These are phyloP conservation scores for Brettanomyces anomalus DNA, from an alignment of 805 yeast genomes.

Conservation along the genomic window DNA sequence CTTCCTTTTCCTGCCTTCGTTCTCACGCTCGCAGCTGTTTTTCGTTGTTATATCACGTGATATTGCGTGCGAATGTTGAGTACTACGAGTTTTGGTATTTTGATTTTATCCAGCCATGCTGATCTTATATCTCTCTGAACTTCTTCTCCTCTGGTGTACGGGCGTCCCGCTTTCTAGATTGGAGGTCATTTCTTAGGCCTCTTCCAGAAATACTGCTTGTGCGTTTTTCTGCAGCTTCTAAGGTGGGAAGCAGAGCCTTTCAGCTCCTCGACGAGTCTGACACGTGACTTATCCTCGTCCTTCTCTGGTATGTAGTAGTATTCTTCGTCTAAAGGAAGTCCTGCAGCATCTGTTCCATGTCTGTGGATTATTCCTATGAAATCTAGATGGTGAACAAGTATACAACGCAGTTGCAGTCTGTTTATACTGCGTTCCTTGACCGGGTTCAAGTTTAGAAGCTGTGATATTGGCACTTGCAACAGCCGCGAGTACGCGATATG, in stretches of 20 bases:
- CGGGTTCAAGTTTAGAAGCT: conserved; percentile 48
- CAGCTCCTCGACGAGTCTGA: conserved; percentile 57
- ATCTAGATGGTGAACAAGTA: conserved; percentile 32
- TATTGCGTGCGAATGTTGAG: neutral
- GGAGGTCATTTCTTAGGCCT: conserved; percentile 37
- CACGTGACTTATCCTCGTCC: conserved; percentile 67
- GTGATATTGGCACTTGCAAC: conserved; percentile 78
- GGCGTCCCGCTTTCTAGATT: no score
- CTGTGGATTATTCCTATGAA: conserved; percentile 87
- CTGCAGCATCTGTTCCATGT: conserved; percentile 93
- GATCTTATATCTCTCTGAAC: neutral
- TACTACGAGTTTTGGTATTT: neutral
- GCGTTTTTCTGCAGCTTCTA: conserved; percentile 86
- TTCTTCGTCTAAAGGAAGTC: conserved; percentile 88
- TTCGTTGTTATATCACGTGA: no score
- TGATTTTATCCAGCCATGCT: neutral
- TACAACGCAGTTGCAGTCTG: conserved; percentile 34
- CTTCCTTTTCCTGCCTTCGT: no score
- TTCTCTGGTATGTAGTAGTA: conserved; percentile 83
- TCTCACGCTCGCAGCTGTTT: no score
- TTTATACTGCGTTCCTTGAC: conserved; percentile 40
- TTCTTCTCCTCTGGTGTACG: neutral
- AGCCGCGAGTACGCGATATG: conserved; percentile 86
- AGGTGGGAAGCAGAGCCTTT: conserved; percentile 71
- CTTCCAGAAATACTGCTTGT: conserved; percentile 80